Conservation (phyloP, 1,284 basidiomycete genomes). For the Cutaneotrichosporon spelunceum region DNA sequence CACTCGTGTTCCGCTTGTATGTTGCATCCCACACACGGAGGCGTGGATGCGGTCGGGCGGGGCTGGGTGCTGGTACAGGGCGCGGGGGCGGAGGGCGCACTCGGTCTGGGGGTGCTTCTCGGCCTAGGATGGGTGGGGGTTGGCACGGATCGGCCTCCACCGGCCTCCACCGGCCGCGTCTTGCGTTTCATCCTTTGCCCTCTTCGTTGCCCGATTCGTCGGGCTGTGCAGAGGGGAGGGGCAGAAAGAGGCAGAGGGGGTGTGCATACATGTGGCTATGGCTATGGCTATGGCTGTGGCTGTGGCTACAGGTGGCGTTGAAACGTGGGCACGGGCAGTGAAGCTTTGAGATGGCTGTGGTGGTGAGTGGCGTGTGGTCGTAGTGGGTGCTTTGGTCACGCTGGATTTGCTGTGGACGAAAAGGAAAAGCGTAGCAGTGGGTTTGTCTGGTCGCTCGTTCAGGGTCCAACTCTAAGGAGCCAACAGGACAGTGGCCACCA, state of each 20-base stretch:
- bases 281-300: not conserved
- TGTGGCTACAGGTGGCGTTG: not conserved
- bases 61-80: not conserved
- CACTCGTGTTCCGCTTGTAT: not conserved
- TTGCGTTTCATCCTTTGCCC: slow-evolving; percentile 3
- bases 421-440: not conserved
- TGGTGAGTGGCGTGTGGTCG: not conserved
- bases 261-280: not conserved
- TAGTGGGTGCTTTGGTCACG: not conserved
- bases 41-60: not conserved
- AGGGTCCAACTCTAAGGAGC: not conserved
- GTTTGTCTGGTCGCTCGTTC: not conserved
- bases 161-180: slow-evolving; percentile 11
- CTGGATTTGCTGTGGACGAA: not conserved
- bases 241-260: not conserved
- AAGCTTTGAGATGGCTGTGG: not conserved
- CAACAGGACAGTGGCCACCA: not conserved
- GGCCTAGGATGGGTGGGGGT: not conserved
- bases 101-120: not conserved
- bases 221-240: not conserved
- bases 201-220: not conserved
- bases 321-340: not conserved
- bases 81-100: not conserved
- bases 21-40: not conserved
- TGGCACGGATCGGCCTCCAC: slow-evolving; percentile 14